Evolutionary conservation across 2,329 filamentous ascomycete genomes (phyloP).

Genomic region (Geosmithia flava): DNA sequence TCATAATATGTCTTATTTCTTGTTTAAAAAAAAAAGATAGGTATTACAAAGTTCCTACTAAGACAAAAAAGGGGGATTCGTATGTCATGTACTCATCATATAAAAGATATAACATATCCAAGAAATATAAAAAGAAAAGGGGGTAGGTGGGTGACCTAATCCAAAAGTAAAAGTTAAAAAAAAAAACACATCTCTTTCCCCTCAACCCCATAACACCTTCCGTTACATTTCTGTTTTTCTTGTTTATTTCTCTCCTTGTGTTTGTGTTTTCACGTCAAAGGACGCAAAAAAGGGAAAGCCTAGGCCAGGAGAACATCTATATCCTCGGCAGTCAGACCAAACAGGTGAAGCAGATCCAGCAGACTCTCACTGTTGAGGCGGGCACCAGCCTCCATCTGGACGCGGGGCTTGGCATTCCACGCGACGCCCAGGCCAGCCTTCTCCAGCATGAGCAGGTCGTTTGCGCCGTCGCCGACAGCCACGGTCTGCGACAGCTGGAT

Average conservation of each 20-base stretch:
- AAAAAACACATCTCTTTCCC: too few species aligned
- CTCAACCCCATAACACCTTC: too few species aligned
- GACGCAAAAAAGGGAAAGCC: neutral
- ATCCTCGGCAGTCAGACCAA: conserved; percentile 60
- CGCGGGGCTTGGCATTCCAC: conserved; percentile 73
- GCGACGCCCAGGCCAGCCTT: conserved; percentile 67
- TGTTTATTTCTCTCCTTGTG: neutral
- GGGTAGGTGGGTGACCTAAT: neutral
- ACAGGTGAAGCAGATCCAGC: conserved; percentile 60
- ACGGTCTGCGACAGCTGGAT: conserved; percentile 55
- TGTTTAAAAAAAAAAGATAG: too few species aligned
- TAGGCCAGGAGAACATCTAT: conserved; percentile 13
- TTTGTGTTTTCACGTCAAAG: neutral
- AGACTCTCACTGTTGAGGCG: conserved; percentile 60
- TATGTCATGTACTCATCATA: neutral
- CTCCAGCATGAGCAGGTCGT: conserved; percentile 70
- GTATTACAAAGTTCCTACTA: too few species aligned
- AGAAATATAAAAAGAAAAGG: neutral
- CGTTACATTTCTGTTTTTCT: too few species aligned
- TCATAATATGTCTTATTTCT: too few species aligned
- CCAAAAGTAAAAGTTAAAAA: neutral
- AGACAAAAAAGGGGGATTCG: neutral
- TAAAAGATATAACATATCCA: neutral
- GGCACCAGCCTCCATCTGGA: conserved; percentile 65
- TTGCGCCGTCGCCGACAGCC: conserved; percentile 71